Evolutionary conservation across 768 basidiomycete genomes (phyloP).

Genomic region (Krasilnikovozyma curviuscula): DNA sequence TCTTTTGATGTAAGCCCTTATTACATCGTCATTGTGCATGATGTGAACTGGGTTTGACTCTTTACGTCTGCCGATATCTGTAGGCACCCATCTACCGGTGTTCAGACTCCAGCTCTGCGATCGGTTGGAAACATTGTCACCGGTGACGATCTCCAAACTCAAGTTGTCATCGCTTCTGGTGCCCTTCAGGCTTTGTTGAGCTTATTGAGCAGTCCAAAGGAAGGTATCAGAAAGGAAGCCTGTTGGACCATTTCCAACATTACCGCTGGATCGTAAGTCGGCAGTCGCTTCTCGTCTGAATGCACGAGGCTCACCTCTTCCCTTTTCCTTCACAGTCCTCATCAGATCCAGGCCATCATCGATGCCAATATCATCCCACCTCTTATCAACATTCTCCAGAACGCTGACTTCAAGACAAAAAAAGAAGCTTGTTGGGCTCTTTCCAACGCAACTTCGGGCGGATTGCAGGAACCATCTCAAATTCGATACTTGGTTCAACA

Average conservation of each 20-base stretch:
- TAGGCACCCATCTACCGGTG: slow-evolving; percentile 46
- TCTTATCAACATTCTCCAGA: slow-evolving; percentile 89
- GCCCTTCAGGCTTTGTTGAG: slow-evolving; percentile 86
- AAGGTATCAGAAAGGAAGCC: slow-evolving; percentile 96
- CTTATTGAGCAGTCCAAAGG: slow-evolving; percentile 86
- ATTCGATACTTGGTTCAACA: slow-evolving; percentile 95
- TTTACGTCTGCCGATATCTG: neutral
- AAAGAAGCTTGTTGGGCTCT: slow-evolving; percentile 99
- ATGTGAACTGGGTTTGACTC: slow-evolving; percentile 21
- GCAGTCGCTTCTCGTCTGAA: neutral
- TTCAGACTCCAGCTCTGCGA: slow-evolving; percentile 93
- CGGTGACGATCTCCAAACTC: slow-evolving; percentile 96
- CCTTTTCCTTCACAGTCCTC: slow-evolving; percentile 39
- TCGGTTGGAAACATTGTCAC: slow-evolving; percentile 99
- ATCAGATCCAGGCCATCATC: slow-evolving; percentile 91
- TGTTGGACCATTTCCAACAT: slow-evolving; percentile 99
- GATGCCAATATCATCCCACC: slow-evolving; percentile 94
- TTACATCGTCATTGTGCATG: neutral
- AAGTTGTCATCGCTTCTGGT: slow-evolving; percentile 95
- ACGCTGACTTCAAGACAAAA: slow-evolving; percentile 97
- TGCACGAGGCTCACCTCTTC: neutral
- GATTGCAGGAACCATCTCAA: slow-evolving; percentile 83
- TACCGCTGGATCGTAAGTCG: slow-evolving; percentile 47
- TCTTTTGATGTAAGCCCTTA: slow-evolving; percentile 50
- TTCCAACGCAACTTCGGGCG: slow-evolving; percentile 95